Conservation (phyloP, 306 rosid genomes). For the Prinsepia uniflora region DNA sequence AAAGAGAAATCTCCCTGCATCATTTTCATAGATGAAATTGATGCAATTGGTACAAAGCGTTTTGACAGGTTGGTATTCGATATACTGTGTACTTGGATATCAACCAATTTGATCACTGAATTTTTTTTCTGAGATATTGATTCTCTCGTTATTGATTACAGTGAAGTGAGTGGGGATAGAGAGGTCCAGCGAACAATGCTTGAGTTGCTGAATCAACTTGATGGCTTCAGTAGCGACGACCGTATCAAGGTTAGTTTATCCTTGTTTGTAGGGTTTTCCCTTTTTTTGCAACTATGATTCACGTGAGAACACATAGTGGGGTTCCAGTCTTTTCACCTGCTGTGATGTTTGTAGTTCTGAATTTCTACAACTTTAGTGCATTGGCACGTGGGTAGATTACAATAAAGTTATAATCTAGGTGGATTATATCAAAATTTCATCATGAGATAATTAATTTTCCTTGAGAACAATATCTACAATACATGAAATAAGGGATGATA, state of each 20-base stretch:
- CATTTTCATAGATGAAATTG: conserved; percentile 95
- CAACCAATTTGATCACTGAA: not conserved
- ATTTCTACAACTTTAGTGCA: too few species aligned
- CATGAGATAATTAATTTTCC: too few species aligned
- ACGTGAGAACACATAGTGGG: not conserved
- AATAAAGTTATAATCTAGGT: too few species aligned
- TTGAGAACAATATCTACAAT: too few species aligned
- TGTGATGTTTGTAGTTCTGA: not conserved
- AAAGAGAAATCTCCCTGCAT: conserved; percentile 97
- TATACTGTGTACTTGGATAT: too few species aligned
- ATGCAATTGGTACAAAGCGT: conserved; percentile 95
- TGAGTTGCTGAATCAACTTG: conserved; percentile 91
- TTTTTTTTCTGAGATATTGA: conserved; percentile 16
- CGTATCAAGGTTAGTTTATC: conserved; percentile 67
- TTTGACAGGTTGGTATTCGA: conserved; percentile 67
- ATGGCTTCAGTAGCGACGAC: conserved; percentile 93
- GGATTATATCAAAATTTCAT: too few species aligned
- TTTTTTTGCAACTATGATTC: conserved; percentile 1
- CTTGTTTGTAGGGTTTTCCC: not conserved
- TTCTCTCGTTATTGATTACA: conserved; percentile 34
- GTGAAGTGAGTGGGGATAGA: conserved; percentile 94
- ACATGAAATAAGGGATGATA: too few species aligned
- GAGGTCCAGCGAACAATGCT: conserved; percentile 97
- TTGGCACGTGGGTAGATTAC: too few species aligned
- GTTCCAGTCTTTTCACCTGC: not conserved